phyloP scores from a whole-genome alignment of 1,284 basidiomycete species.

The Ustilago bromivora region DNA sequence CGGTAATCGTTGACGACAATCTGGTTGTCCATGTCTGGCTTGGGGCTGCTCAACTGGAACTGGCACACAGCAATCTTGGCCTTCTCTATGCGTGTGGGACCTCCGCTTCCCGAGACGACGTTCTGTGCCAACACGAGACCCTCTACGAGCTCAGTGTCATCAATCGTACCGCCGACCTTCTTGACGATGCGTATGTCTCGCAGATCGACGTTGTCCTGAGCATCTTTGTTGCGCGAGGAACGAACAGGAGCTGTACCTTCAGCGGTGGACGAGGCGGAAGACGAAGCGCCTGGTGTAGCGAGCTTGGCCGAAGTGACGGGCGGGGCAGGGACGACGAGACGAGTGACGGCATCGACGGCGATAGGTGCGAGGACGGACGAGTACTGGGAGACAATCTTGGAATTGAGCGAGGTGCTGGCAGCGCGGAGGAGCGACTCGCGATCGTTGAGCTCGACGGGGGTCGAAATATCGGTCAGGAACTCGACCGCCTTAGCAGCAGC shows the following conservation, averaged over 20 bases:
- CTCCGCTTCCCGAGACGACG: slow-evolving; percentile 88
- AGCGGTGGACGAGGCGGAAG: slow-evolving; percentile 83
- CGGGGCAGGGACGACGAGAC: slow-evolving; percentile 50
- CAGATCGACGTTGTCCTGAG: slow-evolving; percentile 79
- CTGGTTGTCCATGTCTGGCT: slow-evolving; percentile 99
- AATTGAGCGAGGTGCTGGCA: slow-evolving; percentile 94
- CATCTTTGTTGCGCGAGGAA: slow-evolving; percentile 27
- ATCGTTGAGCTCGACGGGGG: slow-evolving; percentile 91
- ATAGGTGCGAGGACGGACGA: slow-evolving; percentile 97
- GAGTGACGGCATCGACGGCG: slow-evolving; percentile 88
- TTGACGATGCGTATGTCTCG: slow-evolving; percentile 96
- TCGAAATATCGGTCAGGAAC: slow-evolving; percentile 91
- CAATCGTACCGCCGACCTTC: slow-evolving; percentile 98
- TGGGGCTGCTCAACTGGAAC: slow-evolving; percentile 97
- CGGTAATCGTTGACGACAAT: slow-evolving; percentile 99
- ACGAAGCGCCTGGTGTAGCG: slow-evolving; percentile 72
- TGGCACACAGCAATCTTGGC: slow-evolving; percentile 99
- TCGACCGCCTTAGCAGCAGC: slow-evolving; percentile 94
- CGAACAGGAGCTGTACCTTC: slow-evolving; percentile 5
- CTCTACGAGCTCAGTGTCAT: slow-evolving; percentile 96
- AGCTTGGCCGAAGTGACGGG: slow-evolving; percentile 21
- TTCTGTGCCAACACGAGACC: slow-evolving; percentile 97
- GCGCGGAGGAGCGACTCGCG: slow-evolving; percentile 87
- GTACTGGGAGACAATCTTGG: slow-evolving; percentile 99
- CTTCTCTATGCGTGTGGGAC: slow-evolving; percentile 95